Base-by-base conservation (phyloP, 371 early-diverging fungal genomes). In the Dichotomocladium elegans region DNA sequence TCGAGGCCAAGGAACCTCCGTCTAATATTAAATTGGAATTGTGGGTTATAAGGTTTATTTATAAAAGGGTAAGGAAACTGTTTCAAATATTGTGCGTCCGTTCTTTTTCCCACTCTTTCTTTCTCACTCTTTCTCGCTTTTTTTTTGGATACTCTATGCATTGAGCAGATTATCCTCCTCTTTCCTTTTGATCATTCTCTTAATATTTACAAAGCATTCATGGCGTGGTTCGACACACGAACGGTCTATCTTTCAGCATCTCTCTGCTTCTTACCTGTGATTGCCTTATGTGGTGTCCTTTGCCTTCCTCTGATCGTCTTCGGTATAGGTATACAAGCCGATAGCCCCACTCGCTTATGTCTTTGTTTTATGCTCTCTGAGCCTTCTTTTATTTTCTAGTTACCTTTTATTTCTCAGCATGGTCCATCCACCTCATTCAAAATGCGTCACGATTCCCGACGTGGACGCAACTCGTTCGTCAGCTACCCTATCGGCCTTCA, bases 221-320 rank as follows among this genome's bases (percentile, higher is more conserved):
- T 58, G 52, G 47, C 50, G 37, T 58, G 52, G 51, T 55, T 57
- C 25, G 57, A 62, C 21, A 56, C 61, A 12, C 49, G 58, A 31
- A 76, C 77, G 12, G 14, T 70, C 15, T 68, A 60, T 47, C 63
- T 76, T 9, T 76, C 77, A 17, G 41, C 56, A 12, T 76, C 73
- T 7, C 46, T 76, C 26, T 76, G 72, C 51, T 76, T 50, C 40
- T 53, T 76, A n/a, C 77, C 77, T 2, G 52, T 66, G 7, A n/a
- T 76, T 8, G 58, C 61, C 5, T 34, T 72, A 14, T 63, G 61
- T 48, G 51, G 55, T 22, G 51, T 72, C 14, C 25, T 76, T 24
- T 68, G 66, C 40, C 41, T 76, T 17, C 77, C 77, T 9, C 31
- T 76, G 11, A 14, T 76, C 12, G 49, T 60, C n/a, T 63, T 61